phyloP scores from a whole-genome alignment of 2,329 filamentous ascomycete genomes.

The Arthroderma sp. region DNA sequence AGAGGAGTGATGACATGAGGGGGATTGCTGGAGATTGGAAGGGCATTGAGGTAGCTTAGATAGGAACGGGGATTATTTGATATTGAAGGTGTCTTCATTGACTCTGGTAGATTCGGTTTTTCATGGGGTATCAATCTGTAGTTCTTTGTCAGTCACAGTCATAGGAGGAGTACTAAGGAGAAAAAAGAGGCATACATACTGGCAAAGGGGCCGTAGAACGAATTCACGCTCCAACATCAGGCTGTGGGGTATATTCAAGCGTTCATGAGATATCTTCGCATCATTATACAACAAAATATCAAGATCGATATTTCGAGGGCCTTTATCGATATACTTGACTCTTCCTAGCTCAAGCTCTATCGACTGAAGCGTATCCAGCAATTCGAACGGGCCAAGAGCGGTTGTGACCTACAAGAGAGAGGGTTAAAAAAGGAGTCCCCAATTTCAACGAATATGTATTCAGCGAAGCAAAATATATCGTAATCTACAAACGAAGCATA shows the following conservation, averaged over 20 bases:
- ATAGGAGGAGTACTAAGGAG: too few relatives aligned
- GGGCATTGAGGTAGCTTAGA: conserved; percentile 21
- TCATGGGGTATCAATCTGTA: conserved; percentile 7
- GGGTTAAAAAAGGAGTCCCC: background rate
- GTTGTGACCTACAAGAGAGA: conserved; percentile 57
- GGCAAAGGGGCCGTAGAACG: conserved; percentile 69
- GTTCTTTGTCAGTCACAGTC: background rate
- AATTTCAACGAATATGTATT: background rate
- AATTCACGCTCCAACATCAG: conserved; percentile 86
- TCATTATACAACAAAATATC: conserved; percentile 79
- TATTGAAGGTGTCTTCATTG: conserved; percentile 21
- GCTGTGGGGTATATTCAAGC: conserved; percentile 72
- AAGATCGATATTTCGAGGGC: conserved; percentile 84
- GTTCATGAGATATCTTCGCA: conserved; percentile 50
- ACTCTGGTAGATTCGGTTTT: conserved; percentile 17
- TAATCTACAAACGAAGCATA: too few relatives aligned
- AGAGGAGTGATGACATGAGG: conserved; percentile 29
- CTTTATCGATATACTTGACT: conserved; percentile 78
- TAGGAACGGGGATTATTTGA: conserved; percentile 20
- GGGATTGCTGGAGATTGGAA: conserved; percentile 22
- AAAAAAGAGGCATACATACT: conserved; percentile 18
- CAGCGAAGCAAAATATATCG: too few relatives aligned
- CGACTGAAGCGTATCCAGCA: conserved; percentile 68
- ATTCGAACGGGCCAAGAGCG: conserved; percentile 54
- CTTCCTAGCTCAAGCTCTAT: conserved; percentile 73